These are phyloP conservation scores for Penicillium roqueforti DNA, from an alignment of 495 filamentous ascomycete genomes.

Conservation along the genomic window DNA sequence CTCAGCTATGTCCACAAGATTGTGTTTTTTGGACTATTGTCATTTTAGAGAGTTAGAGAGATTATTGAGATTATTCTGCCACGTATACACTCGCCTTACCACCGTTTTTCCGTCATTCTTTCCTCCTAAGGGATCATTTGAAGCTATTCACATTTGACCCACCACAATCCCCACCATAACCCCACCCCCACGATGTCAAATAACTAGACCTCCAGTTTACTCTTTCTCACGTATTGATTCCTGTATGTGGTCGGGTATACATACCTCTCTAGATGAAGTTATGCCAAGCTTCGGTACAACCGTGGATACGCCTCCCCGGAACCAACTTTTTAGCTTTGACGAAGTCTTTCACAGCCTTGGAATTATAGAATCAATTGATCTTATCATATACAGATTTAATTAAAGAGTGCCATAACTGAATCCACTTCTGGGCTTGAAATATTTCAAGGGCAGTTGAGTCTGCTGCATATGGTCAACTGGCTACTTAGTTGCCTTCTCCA, in stretches of 20 bases:
- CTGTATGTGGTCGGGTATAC: no score
- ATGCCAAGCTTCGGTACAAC: background rate
- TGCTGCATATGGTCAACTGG: background rate
- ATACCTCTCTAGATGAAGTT: background rate
- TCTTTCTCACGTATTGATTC: background rate
- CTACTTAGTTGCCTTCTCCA: conserved; percentile 55
- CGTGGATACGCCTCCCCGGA: background rate
- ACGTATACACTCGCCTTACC: no score
- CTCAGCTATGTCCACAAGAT: no score
- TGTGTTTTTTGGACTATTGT: no score
- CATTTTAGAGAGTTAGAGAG: no score
- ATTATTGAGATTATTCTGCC: no score
- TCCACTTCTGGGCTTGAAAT: background rate
- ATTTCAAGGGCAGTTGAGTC: background rate
- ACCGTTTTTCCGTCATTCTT: no score
- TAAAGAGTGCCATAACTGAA: background rate
- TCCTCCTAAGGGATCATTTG: no score
- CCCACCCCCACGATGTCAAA: no score
- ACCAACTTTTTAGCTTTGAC: background rate
- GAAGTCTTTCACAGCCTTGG: background rate
- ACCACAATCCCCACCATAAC: no score
- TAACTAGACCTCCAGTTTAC: background rate
- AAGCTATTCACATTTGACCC: no score
- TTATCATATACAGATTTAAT: background rate
- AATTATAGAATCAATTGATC: background rate